phyloP scores from a whole-genome alignment of 2,329 filamentous ascomycete genomes.

The Verticillium albo-atrum region DNA sequence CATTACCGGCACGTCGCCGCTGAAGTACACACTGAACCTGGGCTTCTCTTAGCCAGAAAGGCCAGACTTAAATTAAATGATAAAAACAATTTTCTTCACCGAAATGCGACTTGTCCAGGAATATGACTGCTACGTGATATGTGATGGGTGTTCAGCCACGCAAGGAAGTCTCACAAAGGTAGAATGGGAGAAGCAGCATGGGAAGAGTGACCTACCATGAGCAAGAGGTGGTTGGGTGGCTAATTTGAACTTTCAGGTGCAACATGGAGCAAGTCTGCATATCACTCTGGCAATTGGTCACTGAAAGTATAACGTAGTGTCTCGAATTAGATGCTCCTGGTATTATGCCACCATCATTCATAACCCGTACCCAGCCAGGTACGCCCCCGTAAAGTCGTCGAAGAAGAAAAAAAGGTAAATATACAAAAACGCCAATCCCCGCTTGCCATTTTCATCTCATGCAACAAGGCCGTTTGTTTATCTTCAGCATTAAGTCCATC shows the following conservation, averaged over 20 bases:
- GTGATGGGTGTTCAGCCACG: too few species aligned
- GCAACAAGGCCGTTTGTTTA: neutral
- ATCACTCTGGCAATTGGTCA: too few species aligned
- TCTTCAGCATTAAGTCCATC: neutral
- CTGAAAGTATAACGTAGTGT: neutral
- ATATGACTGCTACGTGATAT: too few species aligned
- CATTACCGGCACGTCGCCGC: slow-evolving; percentile 11
- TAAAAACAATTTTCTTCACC: too few species aligned
- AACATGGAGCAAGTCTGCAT: too few species aligned
- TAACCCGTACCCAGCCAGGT: neutral
- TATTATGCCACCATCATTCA: neutral
- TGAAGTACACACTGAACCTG: slow-evolving; percentile 12
- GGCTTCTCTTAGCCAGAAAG: slow-evolving; percentile 6
- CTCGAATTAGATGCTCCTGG: neutral
- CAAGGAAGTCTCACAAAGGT: too few species aligned
- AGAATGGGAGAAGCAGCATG: too few species aligned
- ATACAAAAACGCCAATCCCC: neutral
- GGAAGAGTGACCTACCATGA: too few species aligned
- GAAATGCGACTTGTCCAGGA: too few species aligned
- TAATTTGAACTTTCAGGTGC: too few species aligned
- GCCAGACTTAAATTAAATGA: too few species aligned
- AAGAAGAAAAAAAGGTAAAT: neutral
- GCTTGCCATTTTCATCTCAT: neutral
- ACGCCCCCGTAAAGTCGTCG: neutral
- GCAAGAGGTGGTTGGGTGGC: too few species aligned